Percentiles rank a stretch among this genome's conserved stretches.
Evolutionary conservation across 306 rosid species (phyloP).

Genomic region (Malus orientalis): DNA sequence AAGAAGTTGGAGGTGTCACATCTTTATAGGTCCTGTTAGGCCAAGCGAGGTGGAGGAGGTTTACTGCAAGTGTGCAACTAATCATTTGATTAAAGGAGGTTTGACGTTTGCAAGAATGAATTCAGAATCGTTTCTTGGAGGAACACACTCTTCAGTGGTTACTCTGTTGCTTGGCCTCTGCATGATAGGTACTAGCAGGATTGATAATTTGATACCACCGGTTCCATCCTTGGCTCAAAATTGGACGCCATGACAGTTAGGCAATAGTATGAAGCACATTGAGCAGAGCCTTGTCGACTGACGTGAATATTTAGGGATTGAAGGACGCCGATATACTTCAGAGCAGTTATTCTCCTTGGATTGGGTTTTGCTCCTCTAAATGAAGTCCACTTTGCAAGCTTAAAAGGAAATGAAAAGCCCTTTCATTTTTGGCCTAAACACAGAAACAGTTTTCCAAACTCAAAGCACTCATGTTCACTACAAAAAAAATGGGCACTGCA

Average conservation of each 20-base stretch:
- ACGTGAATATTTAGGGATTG: not conserved
- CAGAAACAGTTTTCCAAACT: not conserved
- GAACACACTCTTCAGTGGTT: no score
- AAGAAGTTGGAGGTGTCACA: not conserved
- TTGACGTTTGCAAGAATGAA: no score
- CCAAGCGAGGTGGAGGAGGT: not conserved
- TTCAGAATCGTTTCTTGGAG: no score
- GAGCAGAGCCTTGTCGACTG: not conserved
- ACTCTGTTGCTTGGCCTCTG: no score
- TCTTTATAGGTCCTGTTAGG: not conserved
- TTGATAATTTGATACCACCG: no score
- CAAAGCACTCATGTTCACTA: not conserved
- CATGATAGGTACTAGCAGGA: no score
- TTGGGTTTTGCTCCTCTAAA: not conserved
- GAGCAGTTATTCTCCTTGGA: not conserved
- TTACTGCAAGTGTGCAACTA: not conserved
- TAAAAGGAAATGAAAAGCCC: not conserved
- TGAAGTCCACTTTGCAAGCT: not conserved
- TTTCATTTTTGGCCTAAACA: not conserved
- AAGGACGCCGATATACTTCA: not conserved
- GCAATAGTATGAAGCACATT: not conserved
- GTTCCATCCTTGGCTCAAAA: no score
- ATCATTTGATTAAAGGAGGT: no score
- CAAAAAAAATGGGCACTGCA: no score
- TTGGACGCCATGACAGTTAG: not conserved